phyloP scores from a whole-genome alignment of 192 early-diverging fungal species.

The Umbelopsis ramanniana region DNA sequence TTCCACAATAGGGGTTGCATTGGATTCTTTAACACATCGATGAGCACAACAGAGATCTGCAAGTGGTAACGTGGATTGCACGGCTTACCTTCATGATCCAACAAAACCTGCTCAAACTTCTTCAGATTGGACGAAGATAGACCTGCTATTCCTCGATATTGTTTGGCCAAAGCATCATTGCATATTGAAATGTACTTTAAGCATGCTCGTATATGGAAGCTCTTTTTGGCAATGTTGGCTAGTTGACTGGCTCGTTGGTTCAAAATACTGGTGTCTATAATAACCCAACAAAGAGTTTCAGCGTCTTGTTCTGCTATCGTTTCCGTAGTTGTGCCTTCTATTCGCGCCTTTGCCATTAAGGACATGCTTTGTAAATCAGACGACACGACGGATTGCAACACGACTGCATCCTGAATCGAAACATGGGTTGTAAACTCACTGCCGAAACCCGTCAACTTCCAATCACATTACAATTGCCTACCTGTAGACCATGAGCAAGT shows the following conservation, averaged over 20 bases:
- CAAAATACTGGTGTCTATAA: conserved; percentile 10
- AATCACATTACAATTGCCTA: not conserved
- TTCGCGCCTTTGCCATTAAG: not conserved
- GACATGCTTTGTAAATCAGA: conserved; percentile 2
- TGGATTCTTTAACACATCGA: not conserved
- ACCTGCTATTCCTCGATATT: conserved; percentile 10
- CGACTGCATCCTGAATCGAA: not conserved
- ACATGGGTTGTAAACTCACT: not conserved
- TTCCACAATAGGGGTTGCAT: conserved; percentile 25
- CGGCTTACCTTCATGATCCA: conserved; percentile 23
- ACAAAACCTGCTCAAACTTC: conserved; percentile 13
- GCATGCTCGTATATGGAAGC: conserved; percentile 22
- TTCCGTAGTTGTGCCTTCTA: not conserved
- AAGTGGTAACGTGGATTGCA: not conserved
- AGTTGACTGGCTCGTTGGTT: conserved; percentile 7
- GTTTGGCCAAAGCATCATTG: conserved; percentile 9
- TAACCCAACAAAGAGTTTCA: conserved; percentile 13
- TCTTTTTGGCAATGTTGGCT: conserved; percentile 17
- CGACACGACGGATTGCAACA: not conserved
- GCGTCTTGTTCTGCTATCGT: not conserved
- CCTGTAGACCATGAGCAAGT: conserved; percentile 1
- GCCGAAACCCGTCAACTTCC: not conserved
- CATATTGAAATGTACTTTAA: conserved; percentile 26
- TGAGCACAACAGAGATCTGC: not conserved
- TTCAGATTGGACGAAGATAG: conserved; percentile 17